phyloP scores from a whole-genome alignment of 768 basidiomycete genomes.

The Leccinum barrowsii region DNA sequence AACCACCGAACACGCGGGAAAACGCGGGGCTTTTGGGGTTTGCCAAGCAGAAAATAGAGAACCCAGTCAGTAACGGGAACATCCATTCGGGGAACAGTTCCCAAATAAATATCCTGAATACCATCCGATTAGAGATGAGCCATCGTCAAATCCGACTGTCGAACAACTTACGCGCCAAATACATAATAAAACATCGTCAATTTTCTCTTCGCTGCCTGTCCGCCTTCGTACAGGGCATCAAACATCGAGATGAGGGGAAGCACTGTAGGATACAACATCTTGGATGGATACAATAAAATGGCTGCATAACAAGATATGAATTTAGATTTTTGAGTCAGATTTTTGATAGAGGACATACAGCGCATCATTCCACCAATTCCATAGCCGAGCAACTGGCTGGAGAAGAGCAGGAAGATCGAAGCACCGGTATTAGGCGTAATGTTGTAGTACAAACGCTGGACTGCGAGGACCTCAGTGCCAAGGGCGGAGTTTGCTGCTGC shows the following conservation, averaged over 20 bases:
- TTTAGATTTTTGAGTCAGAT: not conserved
- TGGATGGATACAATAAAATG: constrained; percentile 41
- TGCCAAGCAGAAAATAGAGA: constrained; percentile 60
- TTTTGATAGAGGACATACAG: constrained; percentile 26
- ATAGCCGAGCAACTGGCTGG: constrained; percentile 41
- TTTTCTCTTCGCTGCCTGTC: constrained; percentile 37
- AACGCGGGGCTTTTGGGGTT: constrained; percentile 31
- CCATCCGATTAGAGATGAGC: not conserved
- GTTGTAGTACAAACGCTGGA: constrained; percentile 52
- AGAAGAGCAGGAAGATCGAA: constrained; percentile 45
- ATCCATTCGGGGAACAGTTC: constrained; percentile 28
- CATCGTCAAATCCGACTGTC: constrained; percentile 4
- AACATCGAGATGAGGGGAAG: constrained; percentile 25
- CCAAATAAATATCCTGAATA: constrained; percentile 34
- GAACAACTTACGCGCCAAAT: constrained; percentile 26
- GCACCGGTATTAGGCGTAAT: constrained; percentile 45
- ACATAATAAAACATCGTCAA: constrained; percentile 30
- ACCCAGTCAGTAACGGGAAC: constrained; percentile 62
- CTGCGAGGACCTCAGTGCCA: constrained; percentile 53
- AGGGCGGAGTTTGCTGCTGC: constrained; percentile 54
- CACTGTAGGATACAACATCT: constrained; percentile 39
- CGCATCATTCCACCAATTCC: constrained; percentile 54
- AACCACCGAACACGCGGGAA: constrained; percentile 59
- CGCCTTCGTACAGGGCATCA: constrained; percentile 40
- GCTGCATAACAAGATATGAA: constrained; percentile 5